phyloP scores from a whole-genome alignment of 2,329 filamentous ascomycete species.

The Didymella glomerata region DNA sequence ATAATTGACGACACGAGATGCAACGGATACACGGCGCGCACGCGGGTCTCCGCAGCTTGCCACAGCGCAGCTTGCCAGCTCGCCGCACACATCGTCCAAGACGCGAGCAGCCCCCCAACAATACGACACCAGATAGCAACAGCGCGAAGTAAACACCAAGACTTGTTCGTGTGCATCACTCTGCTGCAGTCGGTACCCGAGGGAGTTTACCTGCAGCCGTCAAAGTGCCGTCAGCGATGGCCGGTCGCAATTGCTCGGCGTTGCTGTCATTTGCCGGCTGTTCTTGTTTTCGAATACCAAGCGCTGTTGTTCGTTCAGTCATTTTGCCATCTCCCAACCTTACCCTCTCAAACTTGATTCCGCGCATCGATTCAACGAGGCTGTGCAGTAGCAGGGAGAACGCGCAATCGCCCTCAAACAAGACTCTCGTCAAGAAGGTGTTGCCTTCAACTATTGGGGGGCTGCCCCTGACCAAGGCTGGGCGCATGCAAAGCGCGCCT shows the following conservation, averaged over 20 bases:
- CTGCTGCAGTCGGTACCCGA: conserved; percentile 8
- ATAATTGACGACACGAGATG: conserved; percentile 18
- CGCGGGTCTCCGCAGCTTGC: conserved; percentile 10
- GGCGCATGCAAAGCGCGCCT: conserved; percentile 36
- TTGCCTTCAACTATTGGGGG: conserved; percentile 29
- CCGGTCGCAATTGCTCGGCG: conserved; percentile 19
- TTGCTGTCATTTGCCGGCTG: conserved; percentile 21
- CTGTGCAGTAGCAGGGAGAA: conserved; percentile 35
- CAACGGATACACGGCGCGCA: conserved; percentile 10
- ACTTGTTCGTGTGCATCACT: conserved; percentile 10
- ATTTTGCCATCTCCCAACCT: background rate
- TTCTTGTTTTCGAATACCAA: conserved; percentile 20
- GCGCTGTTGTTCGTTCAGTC: conserved; percentile 19
- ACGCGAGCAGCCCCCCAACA: conserved; percentile 14
- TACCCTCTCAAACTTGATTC: conserved; percentile 6
- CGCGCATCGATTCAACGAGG: conserved; percentile 30
- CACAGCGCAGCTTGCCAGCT: conserved; percentile 11
- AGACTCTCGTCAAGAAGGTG: conserved; percentile 24
- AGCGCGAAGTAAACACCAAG: conserved; percentile 10
- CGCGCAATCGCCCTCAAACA: conserved; percentile 35
- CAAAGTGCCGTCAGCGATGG: conserved; percentile 9
- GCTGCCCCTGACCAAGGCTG: conserved; percentile 48
- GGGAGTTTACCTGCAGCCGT: conserved; percentile 7
- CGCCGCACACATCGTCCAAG: conserved; percentile 9
- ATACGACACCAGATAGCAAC: conserved; percentile 7